These are phyloP conservation scores for Pezicula carpinea DNA, from an alignment of 2,329 filamentous ascomycete genomes.

Conservation along the genomic window DNA sequence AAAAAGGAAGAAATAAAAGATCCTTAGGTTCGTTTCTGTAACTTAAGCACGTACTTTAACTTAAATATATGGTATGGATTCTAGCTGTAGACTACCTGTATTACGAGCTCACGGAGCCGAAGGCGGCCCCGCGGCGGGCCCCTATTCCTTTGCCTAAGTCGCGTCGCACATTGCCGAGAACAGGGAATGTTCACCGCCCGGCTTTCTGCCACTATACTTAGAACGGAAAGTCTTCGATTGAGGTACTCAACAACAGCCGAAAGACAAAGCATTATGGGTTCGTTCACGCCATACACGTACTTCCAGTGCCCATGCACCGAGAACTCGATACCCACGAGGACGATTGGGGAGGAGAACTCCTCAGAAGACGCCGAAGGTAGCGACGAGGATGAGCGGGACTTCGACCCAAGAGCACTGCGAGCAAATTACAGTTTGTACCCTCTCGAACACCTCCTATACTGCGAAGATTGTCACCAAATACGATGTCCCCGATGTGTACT, in stretches of 20 bases:
- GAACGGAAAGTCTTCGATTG: no score
- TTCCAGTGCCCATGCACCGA: conserved; percentile 64
- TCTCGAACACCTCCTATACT: conserved; percentile 90
- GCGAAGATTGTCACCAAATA: conserved; percentile 95
- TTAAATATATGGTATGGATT: no score
- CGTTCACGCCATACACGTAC: conserved; percentile 57
- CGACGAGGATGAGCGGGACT: conserved; percentile 72
- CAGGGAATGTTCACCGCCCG: no score
- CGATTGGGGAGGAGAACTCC: conserved; percentile 30
- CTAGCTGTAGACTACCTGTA: no score
- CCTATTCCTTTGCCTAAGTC: no score
- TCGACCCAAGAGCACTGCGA: conserved; percentile 79
- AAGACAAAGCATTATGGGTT: conserved; percentile 37
- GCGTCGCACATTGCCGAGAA: no score
- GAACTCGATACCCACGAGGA: conserved; percentile 26
- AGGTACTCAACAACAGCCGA: neutral
- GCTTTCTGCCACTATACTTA: no score
- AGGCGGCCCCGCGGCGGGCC: no score
- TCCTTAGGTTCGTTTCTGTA: no score
- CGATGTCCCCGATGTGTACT: conserved; percentile 87
- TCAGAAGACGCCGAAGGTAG: conserved; percentile 35
- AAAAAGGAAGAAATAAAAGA: no score
- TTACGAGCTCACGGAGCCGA: no score
- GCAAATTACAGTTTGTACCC: conserved; percentile 92
- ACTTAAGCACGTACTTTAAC: no score